These are phyloP conservation scores for Trichoderma koningiopsis DNA, from an alignment of 2,329 filamentous ascomycete genomes.

Conservation along the genomic window DNA sequence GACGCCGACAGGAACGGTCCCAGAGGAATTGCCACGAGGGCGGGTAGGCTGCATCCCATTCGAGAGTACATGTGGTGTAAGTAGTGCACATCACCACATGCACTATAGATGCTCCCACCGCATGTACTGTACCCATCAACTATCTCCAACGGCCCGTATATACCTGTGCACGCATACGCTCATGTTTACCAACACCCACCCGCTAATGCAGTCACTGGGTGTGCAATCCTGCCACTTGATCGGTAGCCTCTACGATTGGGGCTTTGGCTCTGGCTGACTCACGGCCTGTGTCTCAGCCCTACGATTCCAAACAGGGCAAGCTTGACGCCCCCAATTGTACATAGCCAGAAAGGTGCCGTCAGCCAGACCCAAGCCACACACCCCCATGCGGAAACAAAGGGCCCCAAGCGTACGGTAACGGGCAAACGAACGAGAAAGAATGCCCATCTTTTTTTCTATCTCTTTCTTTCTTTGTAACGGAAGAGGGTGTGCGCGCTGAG, in stretches of 20 bases:
- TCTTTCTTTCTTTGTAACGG: background rate
- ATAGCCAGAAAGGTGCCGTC: background rate
- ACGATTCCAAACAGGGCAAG: constrained; percentile 13
- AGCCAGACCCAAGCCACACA: constrained; percentile 17
- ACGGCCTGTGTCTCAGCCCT: constrained; percentile 17
- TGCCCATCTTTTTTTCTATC: background rate
- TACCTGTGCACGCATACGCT: background rate
- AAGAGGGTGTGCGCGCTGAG: constrained; percentile 2
- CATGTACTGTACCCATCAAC: no score
- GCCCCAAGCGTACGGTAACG: no score
- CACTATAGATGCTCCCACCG: background rate
- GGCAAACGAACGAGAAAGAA: no score
- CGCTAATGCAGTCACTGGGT: background rate
- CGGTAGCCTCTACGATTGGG: constrained; percentile 20
- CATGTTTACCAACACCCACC: background rate
- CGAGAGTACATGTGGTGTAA: background rate
- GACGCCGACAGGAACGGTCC: constrained; percentile 20
- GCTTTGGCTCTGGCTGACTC: constrained; percentile 21
- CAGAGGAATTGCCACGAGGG: constrained; percentile 17
- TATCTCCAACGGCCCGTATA: background rate
- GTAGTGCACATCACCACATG: background rate
- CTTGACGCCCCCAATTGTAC: constrained; percentile 9
- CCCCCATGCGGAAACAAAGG: background rate
- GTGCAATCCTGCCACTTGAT: background rate
- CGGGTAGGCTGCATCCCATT: constrained; percentile 1